A percentile compares a stretch with the other conserved stretches of the same genome.
Evolutionary conservation across 2,329 filamentous ascomycete genomes (phyloP).

Genomic region (Ophiostoma sp.): DNA sequence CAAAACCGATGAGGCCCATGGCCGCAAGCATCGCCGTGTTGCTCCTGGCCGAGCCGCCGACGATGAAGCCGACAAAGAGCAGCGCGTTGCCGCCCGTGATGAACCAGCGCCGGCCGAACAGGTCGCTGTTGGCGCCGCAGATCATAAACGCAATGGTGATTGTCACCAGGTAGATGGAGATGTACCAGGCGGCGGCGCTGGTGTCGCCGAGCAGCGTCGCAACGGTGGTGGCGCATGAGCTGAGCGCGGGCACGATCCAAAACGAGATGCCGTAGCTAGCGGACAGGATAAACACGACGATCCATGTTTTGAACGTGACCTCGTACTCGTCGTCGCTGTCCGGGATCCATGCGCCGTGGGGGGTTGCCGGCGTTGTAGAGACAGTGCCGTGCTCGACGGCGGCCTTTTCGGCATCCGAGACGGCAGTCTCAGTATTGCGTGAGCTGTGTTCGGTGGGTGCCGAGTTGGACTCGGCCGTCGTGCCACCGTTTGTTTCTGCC

Average conservation of each 20-base stretch:
- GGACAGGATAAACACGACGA: slow-evolving; percentile 36
- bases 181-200: slow-evolving; percentile 33
- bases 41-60: slow-evolving; percentile 38
- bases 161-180: slow-evolving; percentile 37
- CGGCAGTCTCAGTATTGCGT: not conserved
- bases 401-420: not conserved
- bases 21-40: slow-evolving; percentile 37
- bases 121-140: slow-evolving; percentile 41
- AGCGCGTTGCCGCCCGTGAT: slow-evolving; percentile 40
- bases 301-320: slow-evolving; percentile 39
- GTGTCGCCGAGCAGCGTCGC: slow-evolving; percentile 35
- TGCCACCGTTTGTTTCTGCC: too few species aligned
- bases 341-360: slow-evolving; percentile 26
- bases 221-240: slow-evolving; percentile 31
- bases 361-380: too few species aligned
- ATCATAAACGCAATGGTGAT: slow-evolving; percentile 40
- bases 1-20: slow-evolving; percentile 40
- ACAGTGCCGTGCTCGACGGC: too few species aligned
- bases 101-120: slow-evolving; percentile 45
- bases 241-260: slow-evolving; percentile 36
- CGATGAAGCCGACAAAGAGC: slow-evolving; percentile 36
- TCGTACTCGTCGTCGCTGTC: slow-evolving; percentile 35
- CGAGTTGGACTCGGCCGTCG: not conserved
- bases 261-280: slow-evolving; percentile 37
- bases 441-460: too few species aligned